A percentile compares a stretch with the other conserved stretches of the same genome.
Evolutionary conservation across 345 rosid genomes (phyloP).

Genomic region (Balakata baccata): DNA sequence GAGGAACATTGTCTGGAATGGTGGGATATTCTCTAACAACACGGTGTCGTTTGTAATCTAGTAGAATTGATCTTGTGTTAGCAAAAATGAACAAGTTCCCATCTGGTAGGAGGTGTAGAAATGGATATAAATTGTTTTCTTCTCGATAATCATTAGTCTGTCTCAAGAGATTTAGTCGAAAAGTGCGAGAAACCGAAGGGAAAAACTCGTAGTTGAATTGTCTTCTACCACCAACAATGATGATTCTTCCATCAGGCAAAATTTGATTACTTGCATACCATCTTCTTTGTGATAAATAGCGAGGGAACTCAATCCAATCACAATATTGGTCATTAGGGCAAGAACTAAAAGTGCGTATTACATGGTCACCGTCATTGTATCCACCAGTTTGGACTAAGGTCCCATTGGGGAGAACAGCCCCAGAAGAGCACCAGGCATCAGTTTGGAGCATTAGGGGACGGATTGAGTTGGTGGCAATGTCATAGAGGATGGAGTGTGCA

Average conservation of each 20-base stretch:
- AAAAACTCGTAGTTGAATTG: slow-evolving; percentile 67
- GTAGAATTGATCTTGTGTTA: slow-evolving; percentile 58
- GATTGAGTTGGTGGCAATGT: slow-evolving; percentile 42
- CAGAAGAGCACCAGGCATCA: slow-evolving; percentile 94
- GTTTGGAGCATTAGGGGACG: slow-evolving; percentile 63
- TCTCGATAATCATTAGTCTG: slow-evolving; percentile 43
- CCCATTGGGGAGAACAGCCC: slow-evolving; percentile 58
- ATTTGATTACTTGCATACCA: slow-evolving; percentile 81
- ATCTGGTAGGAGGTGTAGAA: slow-evolving; percentile 74
- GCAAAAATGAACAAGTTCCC: slow-evolving; percentile 83
- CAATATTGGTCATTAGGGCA: slow-evolving; percentile 36
- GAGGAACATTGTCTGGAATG: slow-evolving; percentile 55
- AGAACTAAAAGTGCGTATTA: slow-evolving; percentile 50
- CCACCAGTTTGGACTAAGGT: slow-evolving; percentile 82
- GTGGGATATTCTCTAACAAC: slow-evolving; percentile 53
- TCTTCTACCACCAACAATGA: slow-evolving; percentile 72
- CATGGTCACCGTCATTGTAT: slow-evolving; percentile 60
- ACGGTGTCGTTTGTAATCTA: slow-evolving; percentile 52
- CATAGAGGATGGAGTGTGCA: slow-evolving; percentile 79
- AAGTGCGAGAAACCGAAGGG: slow-evolving; percentile 25
- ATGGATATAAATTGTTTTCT: slow-evolving; percentile 91
- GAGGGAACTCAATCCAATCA: slow-evolving; percentile 68
- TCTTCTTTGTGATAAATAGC: slow-evolving; percentile 49
- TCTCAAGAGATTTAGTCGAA: slow-evolving; percentile 39
- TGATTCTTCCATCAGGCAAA: slow-evolving; percentile 64